Base-by-base conservation (phyloP, 2,329 filamentous ascomycete species). In the Exophiala phaeomuriformis region DNA sequence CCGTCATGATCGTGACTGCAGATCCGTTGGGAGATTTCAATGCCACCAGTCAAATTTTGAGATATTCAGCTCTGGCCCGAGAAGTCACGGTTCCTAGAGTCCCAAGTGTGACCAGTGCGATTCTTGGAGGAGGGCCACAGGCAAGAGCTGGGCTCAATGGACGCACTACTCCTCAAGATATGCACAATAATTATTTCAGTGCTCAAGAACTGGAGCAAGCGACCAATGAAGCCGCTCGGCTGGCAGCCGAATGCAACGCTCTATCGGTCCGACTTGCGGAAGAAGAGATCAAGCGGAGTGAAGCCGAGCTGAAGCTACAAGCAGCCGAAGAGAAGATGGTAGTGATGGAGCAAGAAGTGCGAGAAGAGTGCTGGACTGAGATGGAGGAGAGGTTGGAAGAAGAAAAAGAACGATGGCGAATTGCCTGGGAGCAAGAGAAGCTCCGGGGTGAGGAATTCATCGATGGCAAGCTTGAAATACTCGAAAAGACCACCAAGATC, bases 21-120 rank as follows among this genome's bases (percentile, higher is more conserved):
- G 91, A 98, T 65, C 88, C 93, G 0, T 72, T 87, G 8, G 91
- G 93, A 36, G 93, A 98, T 69, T 96, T 90, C 75, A 97, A 97
- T 66, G 90, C 93, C 8, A 98, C 93, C 0, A 94, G 88, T 3
- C 93, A 97, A 66, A 97, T 98, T 57, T 76, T 98, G 1, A 84
- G 91, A 12, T 98, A 98, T 71, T 93, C 88, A 27, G 91, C 93
- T 0, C 78, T 98, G 3, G 93, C 93, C 0, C 83, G 90, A 19
- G 91, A 97, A 71, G 87, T 97, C 7, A 94, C 91, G 0, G 88
- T 96, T 1, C 90, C 90, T 4, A 85, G 91, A 3, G 82, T 94
- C 5, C 90, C 90, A 0, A 93, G 87, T 45, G 83, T 91, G 47
- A 87, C 86, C 0, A 83, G 83, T 40, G 86, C 85, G 0, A 86